These are phyloP conservation scores for Colletotrichum incanum DNA, from an alignment of 2,329 filamentous ascomycete genomes.

Conservation along the genomic window DNA sequence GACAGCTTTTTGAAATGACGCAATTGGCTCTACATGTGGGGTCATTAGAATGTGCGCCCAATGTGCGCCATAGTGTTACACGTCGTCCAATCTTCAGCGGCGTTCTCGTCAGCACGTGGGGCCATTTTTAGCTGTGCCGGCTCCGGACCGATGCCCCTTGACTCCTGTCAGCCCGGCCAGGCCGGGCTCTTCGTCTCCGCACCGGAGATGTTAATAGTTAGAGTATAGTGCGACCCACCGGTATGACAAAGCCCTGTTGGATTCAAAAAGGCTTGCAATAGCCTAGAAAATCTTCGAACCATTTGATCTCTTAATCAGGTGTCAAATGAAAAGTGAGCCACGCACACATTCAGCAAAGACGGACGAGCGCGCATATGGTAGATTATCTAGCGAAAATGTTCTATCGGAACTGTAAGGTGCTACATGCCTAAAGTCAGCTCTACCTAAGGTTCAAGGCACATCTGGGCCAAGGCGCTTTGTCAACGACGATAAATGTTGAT, in stretches of 20 bases:
- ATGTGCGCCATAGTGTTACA: neutral
- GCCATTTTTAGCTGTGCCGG: neutral
- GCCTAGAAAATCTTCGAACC: neutral
- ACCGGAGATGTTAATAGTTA: too few relatives aligned
- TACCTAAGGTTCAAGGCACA: neutral
- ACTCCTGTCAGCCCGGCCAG: neutral
- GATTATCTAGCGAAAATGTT: neutral
- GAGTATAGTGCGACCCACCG: neutral
- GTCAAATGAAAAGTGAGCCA: neutral
- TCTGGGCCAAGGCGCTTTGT: neutral
- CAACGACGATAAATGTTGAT: neutral
- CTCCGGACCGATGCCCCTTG: neutral
- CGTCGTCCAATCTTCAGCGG: conserved; percentile 22
- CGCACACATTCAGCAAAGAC: neutral
- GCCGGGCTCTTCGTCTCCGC: neutral
- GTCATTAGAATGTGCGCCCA: conserved; percentile 6
- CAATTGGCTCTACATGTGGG: conserved; percentile 33
- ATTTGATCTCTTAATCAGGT: neutral
- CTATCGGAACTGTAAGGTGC: neutral
- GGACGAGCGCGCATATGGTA: neutral
- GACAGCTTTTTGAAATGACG: conserved; percentile 32
- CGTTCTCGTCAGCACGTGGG: conserved; percentile 17
- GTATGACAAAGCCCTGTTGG: neutral
- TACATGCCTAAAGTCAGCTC: neutral
- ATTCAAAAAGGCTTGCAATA: neutral